phyloP scores from a whole-genome alignment of 257 asterid genomes.

The Penstemon eatonii region DNA sequence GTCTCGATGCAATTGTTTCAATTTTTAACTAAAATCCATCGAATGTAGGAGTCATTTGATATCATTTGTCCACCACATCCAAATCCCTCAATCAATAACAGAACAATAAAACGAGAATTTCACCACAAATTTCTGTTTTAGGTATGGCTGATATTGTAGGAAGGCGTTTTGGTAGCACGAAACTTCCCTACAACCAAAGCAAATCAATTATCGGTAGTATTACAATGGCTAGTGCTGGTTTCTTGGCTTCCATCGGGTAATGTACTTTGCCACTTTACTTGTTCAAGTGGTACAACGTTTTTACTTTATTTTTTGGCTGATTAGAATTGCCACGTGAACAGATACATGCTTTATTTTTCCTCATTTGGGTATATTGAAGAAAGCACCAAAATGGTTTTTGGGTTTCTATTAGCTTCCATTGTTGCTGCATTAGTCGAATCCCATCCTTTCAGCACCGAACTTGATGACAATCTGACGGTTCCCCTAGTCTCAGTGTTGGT shows the following conservation, averaged over 20 bases:
- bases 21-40: no score
- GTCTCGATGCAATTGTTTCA: no score
- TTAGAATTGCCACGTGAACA: slow-evolving; percentile 32
- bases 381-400: slow-evolving; percentile 54
- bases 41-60: no score
- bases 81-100: neutral
- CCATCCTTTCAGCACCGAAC: slow-evolving; percentile 76
- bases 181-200: slow-evolving; percentile 77
- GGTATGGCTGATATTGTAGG: slow-evolving; percentile 91
- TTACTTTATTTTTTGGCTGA: slow-evolving; percentile 16
- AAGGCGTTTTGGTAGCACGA: slow-evolving; percentile 71
- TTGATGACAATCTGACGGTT: slow-evolving; percentile 89
- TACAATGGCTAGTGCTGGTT: slow-evolving; percentile 78
- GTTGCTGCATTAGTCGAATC: slow-evolving; percentile 85
- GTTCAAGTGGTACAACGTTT: no score
- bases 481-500: slow-evolving; percentile 67
- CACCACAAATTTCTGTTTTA: slow-evolving; percentile 29
- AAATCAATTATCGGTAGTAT: slow-evolving; percentile 74
- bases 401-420: slow-evolving; percentile 64
- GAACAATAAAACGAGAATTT: neutral
- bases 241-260: slow-evolving; percentile 85
- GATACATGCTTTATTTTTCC: slow-evolving; percentile 83
- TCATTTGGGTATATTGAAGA: slow-evolving; percentile 70
- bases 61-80: no score
- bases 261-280: slow-evolving; percentile 19